phyloP scores from a whole-genome alignment of 1,139 yeast species.

The Taiozyma sp. region DNA sequence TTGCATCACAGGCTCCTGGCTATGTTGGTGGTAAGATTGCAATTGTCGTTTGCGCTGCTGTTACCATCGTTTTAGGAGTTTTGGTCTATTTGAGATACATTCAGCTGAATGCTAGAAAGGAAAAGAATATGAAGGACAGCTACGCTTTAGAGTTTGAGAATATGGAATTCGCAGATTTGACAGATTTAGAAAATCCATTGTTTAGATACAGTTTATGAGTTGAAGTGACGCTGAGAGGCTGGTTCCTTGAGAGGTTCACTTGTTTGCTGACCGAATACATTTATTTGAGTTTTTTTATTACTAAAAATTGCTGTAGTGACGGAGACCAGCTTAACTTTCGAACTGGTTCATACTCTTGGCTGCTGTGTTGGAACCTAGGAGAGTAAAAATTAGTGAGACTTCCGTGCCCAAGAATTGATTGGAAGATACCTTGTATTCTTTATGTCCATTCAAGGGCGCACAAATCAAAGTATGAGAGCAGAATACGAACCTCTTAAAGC shows the following conservation, averaged over 20 bases:
- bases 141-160: background rate
- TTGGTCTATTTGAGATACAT: background rate
- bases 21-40: constrained; percentile 22
- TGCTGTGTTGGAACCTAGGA: too few species aligned
- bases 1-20: constrained; percentile 35
- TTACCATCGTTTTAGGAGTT: background rate
- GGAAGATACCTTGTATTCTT: too few species aligned
- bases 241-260: background rate
- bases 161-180: constrained; percentile 1
- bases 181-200: constrained; percentile 1
- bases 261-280: too few species aligned
- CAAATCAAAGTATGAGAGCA: too few species aligned
- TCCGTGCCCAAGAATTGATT: too few species aligned
- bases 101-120: background rate
- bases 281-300: too few species aligned
- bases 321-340: too few species aligned
- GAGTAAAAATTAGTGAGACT: too few species aligned
- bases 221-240: background rate
- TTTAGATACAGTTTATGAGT: constrained; percentile 1
- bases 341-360: too few species aligned
- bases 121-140: background rate
- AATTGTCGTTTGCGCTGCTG: constrained; percentile 12
- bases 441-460: too few species aligned
- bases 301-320: too few species aligned
- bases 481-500: too few species aligned